Conservation (phyloP, 1,284 basidiomycete genomes). For the Porogramme epimiltina region DNA sequence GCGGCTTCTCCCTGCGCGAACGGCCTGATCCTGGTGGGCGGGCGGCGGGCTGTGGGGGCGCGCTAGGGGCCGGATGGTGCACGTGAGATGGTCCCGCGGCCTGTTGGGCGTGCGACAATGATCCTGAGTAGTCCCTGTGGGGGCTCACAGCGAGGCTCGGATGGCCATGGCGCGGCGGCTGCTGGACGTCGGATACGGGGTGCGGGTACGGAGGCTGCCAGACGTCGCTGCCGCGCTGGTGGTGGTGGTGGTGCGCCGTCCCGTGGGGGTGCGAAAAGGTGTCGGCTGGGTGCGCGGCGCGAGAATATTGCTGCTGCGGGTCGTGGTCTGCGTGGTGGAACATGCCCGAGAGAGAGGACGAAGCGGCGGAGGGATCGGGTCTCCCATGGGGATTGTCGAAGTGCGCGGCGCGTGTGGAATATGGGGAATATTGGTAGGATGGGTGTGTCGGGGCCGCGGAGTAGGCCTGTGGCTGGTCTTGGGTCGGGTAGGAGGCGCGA, state of each 20-base stretch:
- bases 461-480: too few relatives aligned
- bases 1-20: slow-evolving; percentile 57
- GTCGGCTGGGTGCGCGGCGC: slow-evolving; percentile 10
- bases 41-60: slow-evolving; percentile 10
- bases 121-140: slow-evolving; percentile 10
- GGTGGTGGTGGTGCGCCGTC: slow-evolving; percentile 9
- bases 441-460: slow-evolving; percentile 8
- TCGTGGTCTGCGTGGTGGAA: slow-evolving; percentile 23
- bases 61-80: neutral
- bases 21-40: slow-evolving; percentile 8
- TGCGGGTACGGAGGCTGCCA: too few relatives aligned
- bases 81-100: slow-evolving; percentile 15
- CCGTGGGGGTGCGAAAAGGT: slow-evolving; percentile 13
- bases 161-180: slow-evolving; percentile 18
- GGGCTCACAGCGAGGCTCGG: slow-evolving; percentile 8
- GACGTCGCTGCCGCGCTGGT: too few relatives aligned
- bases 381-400: slow-evolving; percentile 19
- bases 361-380: slow-evolving; percentile 9
- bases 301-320: slow-evolving; percentile 17
- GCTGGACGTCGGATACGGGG: slow-evolving; percentile 5
- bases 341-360: slow-evolving; percentile 22
- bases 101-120: slow-evolving; percentile 5
- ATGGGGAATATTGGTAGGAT: slow-evolving; percentile 17
- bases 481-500: slow-evolving; percentile 19
- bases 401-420: slow-evolving; percentile 5